Evolutionary conservation across 495 filamentous ascomycete genomes (phyloP), one percentile per base, ranked within the genome.

Genomic region (Chaetomium tenue): DNA sequence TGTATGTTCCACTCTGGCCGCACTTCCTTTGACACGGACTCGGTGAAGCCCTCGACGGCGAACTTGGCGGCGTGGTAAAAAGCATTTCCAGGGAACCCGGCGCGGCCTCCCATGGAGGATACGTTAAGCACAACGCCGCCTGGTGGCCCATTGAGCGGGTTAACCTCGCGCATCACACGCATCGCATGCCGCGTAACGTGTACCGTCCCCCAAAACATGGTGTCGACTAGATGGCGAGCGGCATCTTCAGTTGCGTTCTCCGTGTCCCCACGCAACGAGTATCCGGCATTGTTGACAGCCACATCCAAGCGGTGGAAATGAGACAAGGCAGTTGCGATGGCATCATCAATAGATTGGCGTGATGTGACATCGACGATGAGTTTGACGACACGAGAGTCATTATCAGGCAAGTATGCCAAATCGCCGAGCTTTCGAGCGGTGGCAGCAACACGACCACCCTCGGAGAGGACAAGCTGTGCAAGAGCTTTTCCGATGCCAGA

Each of bases 61-160:
- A 83, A 85, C 70, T 85, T 86, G 51, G 74, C 75, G 1, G 84
- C 82, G 70, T 83, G 81, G 62, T 86, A 87, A 62, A 81, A 84
- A 0, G 81, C 72, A 60, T 77, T 67, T 0, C 77, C 79, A 0
- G 82, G 79, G 12, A 77, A 78, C 5, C 76, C 81, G 2, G 76
- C 30, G 40, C 72, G 76, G 5, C 85, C 86, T 3, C 81, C 83
- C 64, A 87, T 75, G 3, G 79, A 82, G 12, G 79, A 80, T 15
- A 88, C 67, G 61, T 88, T 82, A 12, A 84, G 40, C 22, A 87
- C 75, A 11, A 83, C 72, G 5, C 83, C 86, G 23, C 84, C 84
- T 28, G 68, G 68, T 22, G 72, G 71, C 8, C 51, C 74, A 8
- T 23, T 68, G 37, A 64, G 62, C n/a, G 68, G 44, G 44, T 79